Evolutionary conservation across 208 protist species (phyloP).

Genomic region (Leishmania major): DNA sequence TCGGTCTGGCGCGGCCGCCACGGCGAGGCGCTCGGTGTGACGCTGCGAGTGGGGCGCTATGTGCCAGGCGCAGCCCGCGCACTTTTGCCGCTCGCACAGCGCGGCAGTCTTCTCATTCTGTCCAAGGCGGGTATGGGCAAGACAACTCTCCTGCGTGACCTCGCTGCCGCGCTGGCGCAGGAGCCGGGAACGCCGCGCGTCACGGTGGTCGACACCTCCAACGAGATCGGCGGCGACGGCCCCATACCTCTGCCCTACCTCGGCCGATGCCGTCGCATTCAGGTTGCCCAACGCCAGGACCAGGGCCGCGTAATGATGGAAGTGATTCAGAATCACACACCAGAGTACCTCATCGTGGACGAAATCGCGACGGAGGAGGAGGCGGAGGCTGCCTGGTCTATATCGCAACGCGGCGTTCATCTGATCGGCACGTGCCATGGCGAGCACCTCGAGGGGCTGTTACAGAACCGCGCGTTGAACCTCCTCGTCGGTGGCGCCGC

Average conservation of each 20-base stretch:
- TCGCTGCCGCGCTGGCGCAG: constrained; percentile 73
- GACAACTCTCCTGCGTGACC: constrained; percentile 92
- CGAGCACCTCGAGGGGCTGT: constrained; percentile 63
- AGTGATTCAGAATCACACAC: constrained; percentile 95
- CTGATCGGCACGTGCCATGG: constrained; percentile 93
- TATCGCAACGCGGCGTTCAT: constrained; percentile 84
- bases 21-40: constrained; percentile 83
- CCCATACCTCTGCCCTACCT: constrained; percentile 86
- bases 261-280: constrained; percentile 88
- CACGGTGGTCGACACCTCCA: constrained; percentile 94
- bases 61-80: constrained; percentile 68
- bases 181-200: constrained; percentile 54
- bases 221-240: constrained; percentile 94
- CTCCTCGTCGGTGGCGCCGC: constrained; percentile 88
- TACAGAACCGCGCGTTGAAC: constrained; percentile 90
- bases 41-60: constrained; percentile 84
- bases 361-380: constrained; percentile 86
- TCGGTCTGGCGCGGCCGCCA: constrained; percentile 74
- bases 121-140: constrained; percentile 93
- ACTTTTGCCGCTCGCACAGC: constrained; percentile 54
- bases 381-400: constrained; percentile 84
- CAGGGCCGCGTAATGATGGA: constrained; percentile 88
- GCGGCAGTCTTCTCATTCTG: constrained; percentile 87
- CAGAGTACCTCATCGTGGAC: constrained; percentile 93
- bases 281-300: constrained; percentile 65